Base-by-base conservation (phyloP, 2,329 filamentous ascomycete genomes). In the Ambrosiella cleistominuta region DNA sequence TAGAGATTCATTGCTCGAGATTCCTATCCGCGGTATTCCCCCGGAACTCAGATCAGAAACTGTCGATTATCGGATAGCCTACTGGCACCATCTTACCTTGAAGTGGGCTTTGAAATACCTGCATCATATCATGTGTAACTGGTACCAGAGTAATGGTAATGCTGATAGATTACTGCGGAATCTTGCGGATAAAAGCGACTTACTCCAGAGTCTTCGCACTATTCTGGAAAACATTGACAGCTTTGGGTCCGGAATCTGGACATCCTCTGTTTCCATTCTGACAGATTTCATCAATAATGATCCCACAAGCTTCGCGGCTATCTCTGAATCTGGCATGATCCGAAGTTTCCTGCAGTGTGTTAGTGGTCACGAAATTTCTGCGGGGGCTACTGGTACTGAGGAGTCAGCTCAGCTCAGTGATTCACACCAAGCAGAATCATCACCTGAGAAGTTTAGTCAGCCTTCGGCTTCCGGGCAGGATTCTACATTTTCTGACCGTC, bases 261-360 rank as follows among this genome's bases (percentile, higher is more conserved):
- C 89, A 54, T 90, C 90, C 67, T 86, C 89, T 6, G 88, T 95
- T 62, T 90, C 85, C 57, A 91, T 96, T 59, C 74, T 98, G 55
- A 93, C 88, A 66, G 91, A 88, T 64, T 98, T 98, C 69, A 95
- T 99, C 65, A 94, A 99, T 70, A 96, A 97, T 66, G 93, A 98
- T 66, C 93, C 93, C 0, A 98, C 93, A 0, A 98, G 93, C 69
- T 98, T 95, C 68, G 85, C 88, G 36, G 88, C 95, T 27, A 93
- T 99, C 63, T 88, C 88, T 12, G 93, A 99, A 70, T 91, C 93
- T 55, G 89, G 89, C 19, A 78, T 98, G 64, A 90, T 93, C 65
- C 85, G 85, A 67, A 87, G 83, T 56, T 85, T 96, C 60, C 75
- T 99, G 12, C 84, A 91, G 68, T 82, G 90, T 2, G 79, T 97